Evolutionary conservation across 1,284 basidiomycete genomes (phyloP), one percentile per base, ranked within the genome.

Genomic region (Omphalotus olearius): DNA sequence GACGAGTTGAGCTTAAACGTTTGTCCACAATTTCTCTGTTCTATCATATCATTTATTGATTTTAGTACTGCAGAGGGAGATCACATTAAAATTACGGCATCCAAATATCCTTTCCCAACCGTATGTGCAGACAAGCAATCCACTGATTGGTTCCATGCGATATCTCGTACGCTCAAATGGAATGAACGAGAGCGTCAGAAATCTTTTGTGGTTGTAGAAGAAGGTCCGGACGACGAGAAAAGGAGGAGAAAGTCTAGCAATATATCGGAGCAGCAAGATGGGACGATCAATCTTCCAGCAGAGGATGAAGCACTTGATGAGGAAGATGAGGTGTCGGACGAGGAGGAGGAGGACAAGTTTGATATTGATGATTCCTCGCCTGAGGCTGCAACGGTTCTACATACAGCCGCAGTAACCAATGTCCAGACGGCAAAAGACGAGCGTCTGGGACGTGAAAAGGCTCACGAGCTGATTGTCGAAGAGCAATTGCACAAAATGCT

Each of bases 61-160:
- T 37, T 11, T 26, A 37, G 42, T 35, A 17, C 6, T 56, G 44
- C 70, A 95, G 93, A 98, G 82, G 97, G 97, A 42, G 97, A 99
- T 66, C 97, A 99, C 67, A 98, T 99, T 75, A 99, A 97, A 72
- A 88, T 99, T 54, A 96, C 91, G 0, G 97, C 97, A 0, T 98
- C 95, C 3, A 93, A 90, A 64, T 99, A 95, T 68, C 97, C 97
- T 3, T 99, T 99, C 79, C 97, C 97, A 0, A 99, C 97, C 1
- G 93, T 99, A 4, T 98, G 94, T 64, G 93, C 93, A 9, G 93
- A 98, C 64, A 97, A 96, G 59, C 95, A 98, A 67, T 95, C 91
- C 6, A 93, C 89, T 2, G 96, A 99, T 66, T 99, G 97, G 97
- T 99, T 99, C 83, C 85, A 93, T 57, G 83, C 94, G 9, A 99